Evolutionary conservation across 768 basidiomycete species (phyloP), one percentile per base, ranked within the genome.

Genomic region (Megacollybia marginata): DNA sequence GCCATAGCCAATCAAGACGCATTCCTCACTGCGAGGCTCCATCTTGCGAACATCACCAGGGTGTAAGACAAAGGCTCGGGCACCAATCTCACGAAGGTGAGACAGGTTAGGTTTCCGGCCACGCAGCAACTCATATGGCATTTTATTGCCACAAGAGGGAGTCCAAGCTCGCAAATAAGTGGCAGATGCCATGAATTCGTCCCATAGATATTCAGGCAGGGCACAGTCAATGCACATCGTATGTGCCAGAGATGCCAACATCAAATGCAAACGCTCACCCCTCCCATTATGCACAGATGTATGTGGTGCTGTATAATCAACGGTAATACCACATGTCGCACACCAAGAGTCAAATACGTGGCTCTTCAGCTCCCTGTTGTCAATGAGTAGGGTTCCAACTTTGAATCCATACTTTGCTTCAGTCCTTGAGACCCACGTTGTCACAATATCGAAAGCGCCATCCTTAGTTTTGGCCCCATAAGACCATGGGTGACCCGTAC

Each of bases 61-160:
- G 54, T 48, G 20, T 59, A 55, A 53, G 1, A 62, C 61, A 31
- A 56, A 64, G 0, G 57, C 60, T 1, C 48, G 33, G 6, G 51
- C 61, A 5, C 65, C 65, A 8, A 61, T 58, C 35, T 61, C 60
- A 1, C 62, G 48, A 62, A 62, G 15, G 52, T 54, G 38, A 15
- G 4, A 4, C 8, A 40, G 13, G 8, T 40, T 8, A 18, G 38
- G 38, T 40, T 8, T 4, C 1, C 16, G 5, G 10, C 55, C 55
- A 15, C 50, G 53, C 48, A 53, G 59, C 1, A 28, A 2, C 44
- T 62, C 57, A 32, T 42, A 55, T 1, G 61, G 54, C 1, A 58
- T 59, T 1, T 32, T 42, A 15, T 40, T 35, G 0, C 18, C 19
- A 20, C 38, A 36, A 2, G 51, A 53, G 11, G 61, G 48, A 1